Percentiles rank a stretch among this genome's conserved stretches.
Evolutionary conservation across 495 filamentous ascomycete genomes (phyloP).

Genomic region (Penicillium canescens): DNA sequence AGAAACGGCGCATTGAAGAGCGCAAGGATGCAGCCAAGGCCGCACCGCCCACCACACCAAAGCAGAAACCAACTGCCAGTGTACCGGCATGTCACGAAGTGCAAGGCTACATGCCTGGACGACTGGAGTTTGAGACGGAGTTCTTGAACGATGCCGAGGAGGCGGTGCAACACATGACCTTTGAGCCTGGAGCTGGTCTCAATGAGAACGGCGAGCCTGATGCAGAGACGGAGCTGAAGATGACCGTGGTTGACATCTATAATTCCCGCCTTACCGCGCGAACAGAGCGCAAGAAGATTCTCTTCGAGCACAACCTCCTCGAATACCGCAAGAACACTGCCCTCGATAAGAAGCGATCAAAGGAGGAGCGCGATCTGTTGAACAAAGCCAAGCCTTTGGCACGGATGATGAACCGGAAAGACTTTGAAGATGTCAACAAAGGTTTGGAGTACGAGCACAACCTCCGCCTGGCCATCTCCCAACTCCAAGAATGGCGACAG

Average conservation of each 20-base stretch:
- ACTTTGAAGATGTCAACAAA: constrained; percentile 83
- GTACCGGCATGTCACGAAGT: constrained; percentile 97
- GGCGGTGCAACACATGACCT: constrained; percentile 96
- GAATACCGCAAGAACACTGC: constrained; percentile 89
- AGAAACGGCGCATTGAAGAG: constrained; percentile 93
- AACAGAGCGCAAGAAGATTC: constrained; percentile 93
- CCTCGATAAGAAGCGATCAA: constrained; percentile 89
- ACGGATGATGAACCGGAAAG: constrained; percentile 90
- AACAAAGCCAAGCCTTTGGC: constrained; percentile 96
- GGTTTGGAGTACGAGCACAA: constrained; percentile 88
- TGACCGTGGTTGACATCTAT: constrained; percentile 98
- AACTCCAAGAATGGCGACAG: constrained; percentile 92
- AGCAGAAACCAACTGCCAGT: constrained; percentile 92
- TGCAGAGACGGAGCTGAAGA: constrained; percentile 94
- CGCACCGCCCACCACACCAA: constrained; percentile 79
- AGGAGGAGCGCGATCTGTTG: constrained; percentile 87
- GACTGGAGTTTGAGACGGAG: constrained; percentile 96
- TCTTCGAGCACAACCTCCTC: constrained; percentile 91
- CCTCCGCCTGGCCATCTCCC: constrained; percentile 81
- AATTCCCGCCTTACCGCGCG: constrained; percentile 88
- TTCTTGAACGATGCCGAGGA: constrained; percentile 98
- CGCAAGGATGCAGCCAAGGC: constrained; percentile 85
- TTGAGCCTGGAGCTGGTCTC: constrained; percentile 91
- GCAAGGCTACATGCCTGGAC: constrained; percentile 97
- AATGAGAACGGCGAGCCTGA: constrained; percentile 84